Base-by-base conservation (phyloP, 2,329 filamentous ascomycete genomes). In the Arthrobotrys musiformis region DNA sequence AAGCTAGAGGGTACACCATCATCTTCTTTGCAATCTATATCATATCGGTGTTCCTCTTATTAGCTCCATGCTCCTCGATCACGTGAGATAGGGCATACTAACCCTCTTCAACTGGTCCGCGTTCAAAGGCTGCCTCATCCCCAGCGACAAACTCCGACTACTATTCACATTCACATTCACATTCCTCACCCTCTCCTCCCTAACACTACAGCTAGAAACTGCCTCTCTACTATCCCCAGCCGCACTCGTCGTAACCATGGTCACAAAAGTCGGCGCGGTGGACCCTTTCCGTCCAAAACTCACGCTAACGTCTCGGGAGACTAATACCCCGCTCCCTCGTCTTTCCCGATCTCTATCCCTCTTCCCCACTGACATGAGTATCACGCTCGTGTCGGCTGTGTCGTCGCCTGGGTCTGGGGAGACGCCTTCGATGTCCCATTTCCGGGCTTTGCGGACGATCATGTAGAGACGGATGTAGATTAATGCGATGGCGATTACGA, bases 1-100 rank as follows among this genome's bases (percentile, higher is more conserved):
- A 85, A 0, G 83, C 82, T 0, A 85, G 73, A 2, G 84, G 84
- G 70, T 85, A 85, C 17, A 82, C 79, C 80, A 85, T 82, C 84
- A 85, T 85, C 46, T 84, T 82, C 30, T 83, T 83, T 0, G 84
- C 84, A 44, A 84, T 82, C 82, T 84, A 72, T 19, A 37, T 1
- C n/a, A n/a, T 3, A 40, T 37, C 24, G 7, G 13, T 2, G 13
- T 7, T 11, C 9, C n/a, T 19, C 8, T 2, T 40, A 11, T 58
- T 58, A 58, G 33, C 3, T 48, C 7, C 28, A 9, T 30, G 0
- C 2, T 26, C 17, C 24, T 13, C 5, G 6, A 15, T 15, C 13
- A 26, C 3, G 8, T 15, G 6, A 24, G 28, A 17, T 24, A 58
- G 17, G 28, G 15, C 22, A 60, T 60, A 58, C 81, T 54, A 28